A percentile compares a stretch with the other conserved stretches of the same genome.
These are phyloP conservation scores for Funneliformis geosporum DNA, from an alignment of 192 early-diverging fungal genomes.

Conservation along the genomic window DNA sequence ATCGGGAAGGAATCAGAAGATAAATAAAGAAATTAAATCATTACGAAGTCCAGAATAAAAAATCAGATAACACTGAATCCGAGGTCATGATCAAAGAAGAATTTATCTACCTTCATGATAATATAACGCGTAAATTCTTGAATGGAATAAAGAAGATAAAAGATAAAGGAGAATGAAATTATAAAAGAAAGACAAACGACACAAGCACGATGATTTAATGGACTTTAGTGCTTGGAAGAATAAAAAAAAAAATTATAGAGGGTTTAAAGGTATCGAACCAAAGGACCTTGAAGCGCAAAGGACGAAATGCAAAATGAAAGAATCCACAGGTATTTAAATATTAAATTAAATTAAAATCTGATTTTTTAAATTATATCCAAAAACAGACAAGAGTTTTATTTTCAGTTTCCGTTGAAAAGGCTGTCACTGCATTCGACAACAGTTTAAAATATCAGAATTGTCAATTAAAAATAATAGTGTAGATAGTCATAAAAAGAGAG, in stretches of 20 bases:
- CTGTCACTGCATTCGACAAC: not conserved
- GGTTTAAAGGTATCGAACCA: not conserved
- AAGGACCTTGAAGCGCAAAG: not conserved
- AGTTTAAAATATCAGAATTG: not conserved
- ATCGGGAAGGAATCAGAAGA: too few species aligned
- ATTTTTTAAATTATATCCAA: not conserved
- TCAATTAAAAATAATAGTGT: not conserved
- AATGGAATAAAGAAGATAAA: not conserved
- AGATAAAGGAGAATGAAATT: not conserved
- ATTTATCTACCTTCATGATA: not conserved
- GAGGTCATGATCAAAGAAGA: too few species aligned
- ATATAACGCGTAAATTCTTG: not conserved
- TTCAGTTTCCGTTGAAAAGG: not conserved
- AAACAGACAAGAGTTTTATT: not conserved
- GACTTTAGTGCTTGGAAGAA: not conserved
- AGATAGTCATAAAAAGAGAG: not conserved
- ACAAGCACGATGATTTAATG: not conserved
- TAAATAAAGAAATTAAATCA: not conserved
- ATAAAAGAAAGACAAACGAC: not conserved
- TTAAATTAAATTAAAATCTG: not conserved
- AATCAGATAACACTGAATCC: not conserved
- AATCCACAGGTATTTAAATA: not conserved
- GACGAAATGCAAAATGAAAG: not conserved
- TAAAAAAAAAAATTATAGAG: not conserved
- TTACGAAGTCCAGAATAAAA: not conserved